phyloP scores from a whole-genome alignment of 1,139 yeast species.

The Blastobotrys buckinghamii region DNA sequence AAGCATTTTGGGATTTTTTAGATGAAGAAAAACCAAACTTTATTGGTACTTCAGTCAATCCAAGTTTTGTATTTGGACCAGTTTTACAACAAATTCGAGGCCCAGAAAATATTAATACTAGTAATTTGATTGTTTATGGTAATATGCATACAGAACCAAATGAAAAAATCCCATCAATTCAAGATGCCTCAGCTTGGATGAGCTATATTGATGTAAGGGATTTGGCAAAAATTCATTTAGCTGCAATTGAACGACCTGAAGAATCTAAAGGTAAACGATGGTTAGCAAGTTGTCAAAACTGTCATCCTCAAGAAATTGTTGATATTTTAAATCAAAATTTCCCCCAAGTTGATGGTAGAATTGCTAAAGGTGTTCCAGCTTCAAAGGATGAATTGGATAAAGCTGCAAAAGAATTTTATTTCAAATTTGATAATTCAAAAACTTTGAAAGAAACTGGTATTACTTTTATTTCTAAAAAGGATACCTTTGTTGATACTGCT shows the following conservation, averaged over 20 bases:
- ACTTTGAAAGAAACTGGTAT: not conserved
- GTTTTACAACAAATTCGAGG: not conserved
- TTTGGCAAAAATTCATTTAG: not conserved
- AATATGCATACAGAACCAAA: not conserved
- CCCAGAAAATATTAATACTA: not conserved
- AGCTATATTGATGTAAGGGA: not conserved
- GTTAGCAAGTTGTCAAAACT: not conserved
- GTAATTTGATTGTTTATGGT: not conserved
- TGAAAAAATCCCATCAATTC: not conserved
- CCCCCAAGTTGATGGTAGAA: not conserved
- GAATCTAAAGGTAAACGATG: not conserved
- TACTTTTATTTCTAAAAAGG: not conserved
- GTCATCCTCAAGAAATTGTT: not conserved
- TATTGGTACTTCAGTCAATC: constrained; percentile 39
- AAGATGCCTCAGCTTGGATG: not conserved
- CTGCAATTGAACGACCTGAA: not conserved
- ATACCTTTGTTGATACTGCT: not conserved
- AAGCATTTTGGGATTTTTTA: constrained; percentile 14
- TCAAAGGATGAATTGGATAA: not conserved
- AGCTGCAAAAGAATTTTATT: not conserved
- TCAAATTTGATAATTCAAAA: not conserved
- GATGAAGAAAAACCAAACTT: constrained; percentile 34
- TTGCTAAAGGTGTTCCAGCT: not conserved
- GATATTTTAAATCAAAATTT: not conserved
- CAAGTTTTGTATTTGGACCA: constrained; percentile 29